Evolutionary conservation across 2,329 filamentous ascomycete species (phyloP).

Genomic region (Aspergillus sclerotialis): DNA sequence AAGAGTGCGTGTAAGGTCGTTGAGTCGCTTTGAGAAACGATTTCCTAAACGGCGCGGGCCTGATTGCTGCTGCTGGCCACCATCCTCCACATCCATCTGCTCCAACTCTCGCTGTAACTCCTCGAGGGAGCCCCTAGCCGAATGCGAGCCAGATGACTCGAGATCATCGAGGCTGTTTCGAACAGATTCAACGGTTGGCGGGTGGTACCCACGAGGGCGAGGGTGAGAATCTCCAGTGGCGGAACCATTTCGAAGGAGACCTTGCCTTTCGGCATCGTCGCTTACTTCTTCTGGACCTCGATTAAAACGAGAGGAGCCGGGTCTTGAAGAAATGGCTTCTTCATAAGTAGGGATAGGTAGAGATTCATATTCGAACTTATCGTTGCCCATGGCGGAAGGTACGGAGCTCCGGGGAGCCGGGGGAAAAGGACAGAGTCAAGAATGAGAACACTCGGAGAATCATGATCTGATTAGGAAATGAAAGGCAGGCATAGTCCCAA

Average conservation of each 20-base stretch:
- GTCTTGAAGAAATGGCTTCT: constrained; percentile 62
- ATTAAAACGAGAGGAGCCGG: constrained; percentile 42
- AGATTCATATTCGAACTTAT: constrained; percentile 53
- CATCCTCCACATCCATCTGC: constrained; percentile 80
- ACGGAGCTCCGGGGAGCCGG: constrained; percentile 26
- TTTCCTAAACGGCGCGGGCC: constrained; percentile 37
- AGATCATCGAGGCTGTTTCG: constrained; percentile 54
- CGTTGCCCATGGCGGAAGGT: constrained; percentile 38
- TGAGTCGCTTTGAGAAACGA: constrained; percentile 52
- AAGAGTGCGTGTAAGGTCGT: constrained; percentile 50
- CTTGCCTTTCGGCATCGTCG: constrained; percentile 69
- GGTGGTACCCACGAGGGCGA: constrained; percentile 58
- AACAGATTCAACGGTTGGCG: constrained; percentile 76
- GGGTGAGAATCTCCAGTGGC: constrained; percentile 31
- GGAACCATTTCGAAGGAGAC: constrained; percentile 56
- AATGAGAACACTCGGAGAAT: constrained; percentile 24
- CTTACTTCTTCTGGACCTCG: constrained; percentile 54
- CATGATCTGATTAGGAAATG: constrained; percentile 32
- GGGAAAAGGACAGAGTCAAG: constrained; percentile 21
- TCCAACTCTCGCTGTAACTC: constrained; percentile 75
- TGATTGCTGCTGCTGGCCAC: constrained; percentile 28
- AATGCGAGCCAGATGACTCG: constrained; percentile 48
- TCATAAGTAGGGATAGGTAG: constrained; percentile 77
- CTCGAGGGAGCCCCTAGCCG: constrained; percentile 49
- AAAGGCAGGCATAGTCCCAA: constrained; percentile 24